These are phyloP conservation scores for Ogataea trehaloabstinens DNA, from an alignment of 805 yeast species.

Conservation along the genomic window DNA sequence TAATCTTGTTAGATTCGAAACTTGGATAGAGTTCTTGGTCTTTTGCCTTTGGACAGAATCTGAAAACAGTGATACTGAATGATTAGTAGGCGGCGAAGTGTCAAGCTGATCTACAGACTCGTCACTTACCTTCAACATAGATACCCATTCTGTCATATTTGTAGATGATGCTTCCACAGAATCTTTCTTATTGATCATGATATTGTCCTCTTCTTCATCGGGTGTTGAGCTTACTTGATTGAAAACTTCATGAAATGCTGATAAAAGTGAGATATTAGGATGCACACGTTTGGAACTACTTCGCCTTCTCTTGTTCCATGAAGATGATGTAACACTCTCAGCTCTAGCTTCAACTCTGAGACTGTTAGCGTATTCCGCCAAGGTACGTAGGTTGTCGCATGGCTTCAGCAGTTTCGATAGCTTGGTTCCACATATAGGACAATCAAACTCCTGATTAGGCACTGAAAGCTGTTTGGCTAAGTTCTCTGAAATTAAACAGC, in stretches of 20 bases:
- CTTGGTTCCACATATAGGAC: slow-evolving; percentile 36
- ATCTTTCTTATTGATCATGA: background rate
- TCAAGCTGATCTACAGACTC: slow-evolving; percentile 13
- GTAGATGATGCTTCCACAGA: background rate
- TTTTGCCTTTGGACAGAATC: slow-evolving; percentile 19
- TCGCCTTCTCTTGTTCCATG: slow-evolving; percentile 6
- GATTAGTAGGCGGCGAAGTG: slow-evolving; percentile 15
- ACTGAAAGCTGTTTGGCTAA: slow-evolving; percentile 25
- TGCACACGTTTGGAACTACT: slow-evolving; percentile 7
- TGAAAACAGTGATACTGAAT: slow-evolving; percentile 19
- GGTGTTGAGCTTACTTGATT: slow-evolving; percentile 24
- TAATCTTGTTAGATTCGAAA: slow-evolving; percentile 22
- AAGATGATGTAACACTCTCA: slow-evolving; percentile 6
- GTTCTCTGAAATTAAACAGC: slow-evolving; percentile 37
- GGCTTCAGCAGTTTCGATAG: slow-evolving; percentile 28
- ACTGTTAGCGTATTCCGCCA: slow-evolving; percentile 15
- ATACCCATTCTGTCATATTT: slow-evolving; percentile 24
- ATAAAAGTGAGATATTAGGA: slow-evolving; percentile 26
- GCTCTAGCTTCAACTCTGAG: slow-evolving; percentile 13
- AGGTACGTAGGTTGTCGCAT: slow-evolving; percentile 33
- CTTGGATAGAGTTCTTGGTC: slow-evolving; percentile 17
- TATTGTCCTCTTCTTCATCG: background rate
- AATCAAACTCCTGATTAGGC: slow-evolving; percentile 22
- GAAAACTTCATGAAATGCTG: slow-evolving; percentile 37
- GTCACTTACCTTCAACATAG: slow-evolving; percentile 19